phyloP scores from a whole-genome alignment of 2,329 filamentous ascomycete species.

The Ophiostoma angusticollis region DNA sequence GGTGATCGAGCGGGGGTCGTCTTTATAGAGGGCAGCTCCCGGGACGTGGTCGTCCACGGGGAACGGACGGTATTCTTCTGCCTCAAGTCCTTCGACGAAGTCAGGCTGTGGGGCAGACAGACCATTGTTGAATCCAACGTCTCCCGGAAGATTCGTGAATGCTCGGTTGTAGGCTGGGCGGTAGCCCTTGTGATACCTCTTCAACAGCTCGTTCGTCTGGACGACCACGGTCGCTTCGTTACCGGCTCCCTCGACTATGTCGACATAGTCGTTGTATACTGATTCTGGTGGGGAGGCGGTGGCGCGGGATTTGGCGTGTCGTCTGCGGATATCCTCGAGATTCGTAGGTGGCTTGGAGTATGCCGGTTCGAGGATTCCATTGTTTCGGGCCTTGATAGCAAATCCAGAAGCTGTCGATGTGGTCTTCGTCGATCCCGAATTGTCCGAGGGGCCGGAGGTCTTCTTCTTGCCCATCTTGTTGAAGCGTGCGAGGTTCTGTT shows the following conservation, averaged over 20 bases:
- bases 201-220: constrained; percentile 12
- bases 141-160: constrained; percentile 16
- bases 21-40: constrained; percentile 13
- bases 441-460: not conserved
- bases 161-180: constrained; percentile 6
- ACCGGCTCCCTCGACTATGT: constrained; percentile 2
- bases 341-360: constrained; percentile 13
- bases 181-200: constrained; percentile 9
- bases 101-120: constrained; percentile 19
- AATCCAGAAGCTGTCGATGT: constrained; percentile 9
- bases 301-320: constrained; percentile 3
- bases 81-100: constrained; percentile 17
- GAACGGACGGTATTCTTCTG: constrained; percentile 8
- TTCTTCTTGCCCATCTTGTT: constrained; percentile 5
- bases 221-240: constrained; percentile 14
- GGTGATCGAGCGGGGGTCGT: constrained; percentile 13
- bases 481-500: constrained; percentile 5
- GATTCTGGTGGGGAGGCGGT: constrained; percentile 11
- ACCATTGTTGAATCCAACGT: constrained; percentile 18
- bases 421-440: not conserved
- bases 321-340: constrained; percentile 9
- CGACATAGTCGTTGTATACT: constrained; percentile 9
- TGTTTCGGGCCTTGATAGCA: constrained; percentile 8
- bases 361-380: constrained; percentile 10
- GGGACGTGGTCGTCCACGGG: constrained; percentile 7